phyloP scores from a whole-genome alignment of 1,284 basidiomycete species.

The Exobasidium cylindrosporum region DNA sequence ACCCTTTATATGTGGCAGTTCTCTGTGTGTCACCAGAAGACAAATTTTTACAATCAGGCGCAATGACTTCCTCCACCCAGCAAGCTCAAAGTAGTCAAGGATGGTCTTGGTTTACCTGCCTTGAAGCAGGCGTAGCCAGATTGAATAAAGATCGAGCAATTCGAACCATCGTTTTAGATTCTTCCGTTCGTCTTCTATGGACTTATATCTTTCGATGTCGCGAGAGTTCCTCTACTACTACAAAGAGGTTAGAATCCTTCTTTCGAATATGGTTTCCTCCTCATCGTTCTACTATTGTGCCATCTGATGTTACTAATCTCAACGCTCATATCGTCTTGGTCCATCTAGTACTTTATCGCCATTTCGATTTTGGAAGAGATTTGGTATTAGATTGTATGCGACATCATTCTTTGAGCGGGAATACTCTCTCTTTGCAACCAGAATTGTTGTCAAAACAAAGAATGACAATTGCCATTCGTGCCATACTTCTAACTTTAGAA shows the following conservation, averaged over 20 bases:
- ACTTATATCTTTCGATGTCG: conserved; percentile 89
- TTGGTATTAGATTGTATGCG: conserved; percentile 63
- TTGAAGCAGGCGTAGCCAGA: conserved; percentile 64
- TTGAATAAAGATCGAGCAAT: conserved; percentile 75
- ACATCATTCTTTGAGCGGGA: conserved; percentile 35
- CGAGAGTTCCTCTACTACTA: conserved; percentile 74
- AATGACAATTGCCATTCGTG: conserved; percentile 72
- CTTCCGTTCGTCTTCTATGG: conserved; percentile 81
- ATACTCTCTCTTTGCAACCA: conserved; percentile 42
- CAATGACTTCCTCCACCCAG: background rate
- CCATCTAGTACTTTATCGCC: conserved; percentile 78
- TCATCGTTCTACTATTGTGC: conserved; percentile 65
- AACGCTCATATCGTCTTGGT: conserved; percentile 76
- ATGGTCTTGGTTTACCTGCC: conserved; percentile 68
- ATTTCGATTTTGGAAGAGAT: conserved; percentile 82
- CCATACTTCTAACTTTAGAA: conserved; percentile 71
- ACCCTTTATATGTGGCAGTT: conserved; percentile 77
- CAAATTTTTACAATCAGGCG: conserved; percentile 65
- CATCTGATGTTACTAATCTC: conserved; percentile 68
- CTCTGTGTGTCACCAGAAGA: conserved; percentile 84
- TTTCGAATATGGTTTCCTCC: conserved; percentile 77
- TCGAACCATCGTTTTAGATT: conserved; percentile 74
- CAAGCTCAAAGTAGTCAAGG: background rate
- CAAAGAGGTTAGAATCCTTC: conserved; percentile 72
- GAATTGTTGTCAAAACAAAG: conserved; percentile 56